Evolutionary conservation across 306 rosid species (phyloP).

Genomic region (Lathyrus tuberosus): DNA sequence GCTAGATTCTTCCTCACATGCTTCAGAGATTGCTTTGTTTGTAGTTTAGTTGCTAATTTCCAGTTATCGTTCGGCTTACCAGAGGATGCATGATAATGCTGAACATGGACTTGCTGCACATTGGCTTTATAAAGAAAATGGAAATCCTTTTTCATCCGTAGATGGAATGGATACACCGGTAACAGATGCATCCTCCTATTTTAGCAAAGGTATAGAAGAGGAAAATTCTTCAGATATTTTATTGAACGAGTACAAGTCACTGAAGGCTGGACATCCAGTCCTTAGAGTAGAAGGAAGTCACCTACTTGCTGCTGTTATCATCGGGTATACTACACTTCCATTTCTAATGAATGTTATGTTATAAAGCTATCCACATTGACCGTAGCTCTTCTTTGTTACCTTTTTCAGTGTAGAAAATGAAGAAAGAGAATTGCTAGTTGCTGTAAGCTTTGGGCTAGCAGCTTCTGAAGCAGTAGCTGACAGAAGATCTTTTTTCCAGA

Average conservation of each 20-base stretch:
- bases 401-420: constrained; percentile 73
- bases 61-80: constrained; percentile 28
- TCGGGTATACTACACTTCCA: constrained; percentile 51
- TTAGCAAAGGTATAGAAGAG: constrained; percentile 62
- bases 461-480: constrained; percentile 95
- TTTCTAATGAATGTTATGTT: constrained; percentile 19
- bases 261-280: constrained; percentile 91
- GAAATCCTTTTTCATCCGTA: constrained; percentile 54
- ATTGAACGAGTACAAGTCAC: constrained; percentile 58
- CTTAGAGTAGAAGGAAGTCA: constrained; percentile 98
- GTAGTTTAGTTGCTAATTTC: constrained; percentile 32
- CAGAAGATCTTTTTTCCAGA: constrained; percentile 79
- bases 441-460: constrained; percentile 79
- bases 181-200: constrained; percentile 59
- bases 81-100: constrained; percentile 98
- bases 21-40: constrained; percentile 28
- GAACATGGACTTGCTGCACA: constrained; percentile 99
- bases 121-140: constrained; percentile 97
- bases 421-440: constrained; percentile 86
- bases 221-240: constrained; percentile 57
- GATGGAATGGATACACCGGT: constrained; percentile 59
- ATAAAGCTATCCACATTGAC: constrained; percentile 18
- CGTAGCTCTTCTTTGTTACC: constrained; percentile 33
- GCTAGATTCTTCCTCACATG: constrained; percentile 32
- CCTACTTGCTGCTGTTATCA: constrained; percentile 87